Base-by-base conservation (phyloP, 2,329 filamentous ascomycete species). In the Plectosphaerella cucumerina region DNA sequence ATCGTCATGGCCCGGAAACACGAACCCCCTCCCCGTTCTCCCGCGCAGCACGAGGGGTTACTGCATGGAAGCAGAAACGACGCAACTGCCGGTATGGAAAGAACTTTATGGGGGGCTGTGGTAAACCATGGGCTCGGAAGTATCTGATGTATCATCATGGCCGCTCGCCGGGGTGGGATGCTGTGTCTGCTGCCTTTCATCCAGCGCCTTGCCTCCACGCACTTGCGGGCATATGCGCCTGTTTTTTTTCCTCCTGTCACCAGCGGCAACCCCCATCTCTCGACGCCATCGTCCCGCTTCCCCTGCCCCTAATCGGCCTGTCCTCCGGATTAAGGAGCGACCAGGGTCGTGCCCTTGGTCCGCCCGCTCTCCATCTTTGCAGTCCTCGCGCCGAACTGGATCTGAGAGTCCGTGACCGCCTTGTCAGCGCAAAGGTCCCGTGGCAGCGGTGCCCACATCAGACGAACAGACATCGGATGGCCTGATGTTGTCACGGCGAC, bases 331-430 rank as follows among this genome's bases (percentile, higher is more conserved):
- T 42, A 42, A 18, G 10, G 69, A 14, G 59, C 59, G 53, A 86
- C 74, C 6, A 81, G 59, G 44, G 83, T 80, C 4, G 88, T 90
- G 1, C 88, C 88, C 60, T 87, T 90, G 12, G 80, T 80, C 60
- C 75, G 82, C 5, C 82, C 80, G 51, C 73, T 80, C 63, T 90
- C 85, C 84, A 93, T 92, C 72, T 92, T 94, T 14, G 89, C 89
- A 4, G 89, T 92, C 58, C 88, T 76, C 3, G 89, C 84, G 14
- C 89, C 89, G 62, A 94, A 94, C 68, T 94, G 89, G 52, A 92
- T 91, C 84, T 86, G 56, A 50, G 5, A 15, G 10, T 31, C 26
- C 26, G 26, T 31, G 26, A 31, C 26, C 26, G 26, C 26, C 26
- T 31, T 26, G 44, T 41, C 22, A 46, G 23, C n/a, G n/a, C 18